Base-by-base conservation (phyloP, 2,329 filamentous ascomycete species). In the Neoarthrinium moseri region DNA sequence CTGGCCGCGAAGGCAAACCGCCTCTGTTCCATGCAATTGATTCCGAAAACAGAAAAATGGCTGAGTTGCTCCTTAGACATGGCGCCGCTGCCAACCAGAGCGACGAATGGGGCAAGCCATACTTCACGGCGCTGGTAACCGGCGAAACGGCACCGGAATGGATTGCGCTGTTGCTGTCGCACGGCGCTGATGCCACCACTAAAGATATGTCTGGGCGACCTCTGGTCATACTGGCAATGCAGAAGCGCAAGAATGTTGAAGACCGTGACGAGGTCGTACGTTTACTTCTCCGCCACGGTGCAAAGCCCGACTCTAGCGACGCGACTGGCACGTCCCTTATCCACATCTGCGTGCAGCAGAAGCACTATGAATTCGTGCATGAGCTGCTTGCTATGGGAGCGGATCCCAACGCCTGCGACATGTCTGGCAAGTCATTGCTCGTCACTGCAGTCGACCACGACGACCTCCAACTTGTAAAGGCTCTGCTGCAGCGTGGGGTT, bases 21-120 rank as follows among this genome's bases (percentile, higher is more conserved):
- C 60, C 64, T 0, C 42, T 68, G 5, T 68, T 68, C 33, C 53
- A 65, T 12, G 66, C 66, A 2, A 59, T 61, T 0, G 57, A 57
- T 2, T 51, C 53, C 2, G 64, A 65, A 17, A 61, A 57, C 37
- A 35, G 58, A 10, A 52, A 56, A 0, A 53, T 64, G 6, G 57
- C 59, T 6, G 51, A 51, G 17, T 39, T 66, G 18, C 50, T 68
- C 2, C 47, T 66, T 2, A 42, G 50, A 2, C 55, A 54, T 26
- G 66, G 66, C 2, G 62, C 62, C 6, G 22, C 29, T n/a, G 18
- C 39, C 20, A 20, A 18, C 7, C 18, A 33, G 55, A 56, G 5
- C 52, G 56, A 4, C 52, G 56, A 10, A 46, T 62, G 5, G 60
- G n/a, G n/a, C n/a, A 20, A 42, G 20, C 39, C 39, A 10, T 42